These are phyloP conservation scores for Pseudocercospora crystallina DNA, from an alignment of 2,329 filamentous ascomycete species.

Conservation along the genomic window DNA sequence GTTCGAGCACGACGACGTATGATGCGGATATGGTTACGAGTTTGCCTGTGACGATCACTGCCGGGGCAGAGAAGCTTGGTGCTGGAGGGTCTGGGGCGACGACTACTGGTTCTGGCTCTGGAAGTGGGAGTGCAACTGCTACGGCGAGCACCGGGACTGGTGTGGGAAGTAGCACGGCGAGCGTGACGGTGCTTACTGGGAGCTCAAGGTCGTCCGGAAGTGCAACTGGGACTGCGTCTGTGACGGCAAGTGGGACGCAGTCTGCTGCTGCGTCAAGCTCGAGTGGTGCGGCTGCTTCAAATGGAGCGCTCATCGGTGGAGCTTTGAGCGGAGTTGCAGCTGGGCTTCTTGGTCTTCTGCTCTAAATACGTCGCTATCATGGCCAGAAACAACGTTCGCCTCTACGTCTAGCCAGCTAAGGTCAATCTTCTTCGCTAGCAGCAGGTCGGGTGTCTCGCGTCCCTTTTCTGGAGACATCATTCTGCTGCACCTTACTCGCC, in stretches of 20 bases:
- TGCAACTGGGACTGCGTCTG: slow-evolving; percentile 6
- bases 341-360: not conserved
- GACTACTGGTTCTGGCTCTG: not conserved
- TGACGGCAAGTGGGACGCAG: slow-evolving; percentile 5
- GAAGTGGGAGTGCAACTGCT: not conserved
- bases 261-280: slow-evolving; percentile 11
- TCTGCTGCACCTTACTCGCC: not conserved
- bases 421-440: not conserved
- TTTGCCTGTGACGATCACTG: slow-evolving; percentile 21
- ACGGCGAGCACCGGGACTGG: slow-evolving; percentile 1
- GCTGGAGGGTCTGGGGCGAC: slow-evolving; percentile 2
- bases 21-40: slow-evolving; percentile 9
- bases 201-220: not conserved
- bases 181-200: not conserved
- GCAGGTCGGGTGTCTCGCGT: not conserved
- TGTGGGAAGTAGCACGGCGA: slow-evolving; percentile 1
- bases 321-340: not conserved
- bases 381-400: not conserved
- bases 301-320: not conserved
- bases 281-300: slow-evolving; percentile 5
- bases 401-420: not conserved
- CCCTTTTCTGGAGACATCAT: not conserved
- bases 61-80: slow-evolving; percentile 14
- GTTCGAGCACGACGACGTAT: slow-evolving; percentile 22
- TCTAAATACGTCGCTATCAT: not conserved